Conservation (phyloP, 2,329 filamentous ascomycete species). For the Colletotrichum caudatum region DNA sequence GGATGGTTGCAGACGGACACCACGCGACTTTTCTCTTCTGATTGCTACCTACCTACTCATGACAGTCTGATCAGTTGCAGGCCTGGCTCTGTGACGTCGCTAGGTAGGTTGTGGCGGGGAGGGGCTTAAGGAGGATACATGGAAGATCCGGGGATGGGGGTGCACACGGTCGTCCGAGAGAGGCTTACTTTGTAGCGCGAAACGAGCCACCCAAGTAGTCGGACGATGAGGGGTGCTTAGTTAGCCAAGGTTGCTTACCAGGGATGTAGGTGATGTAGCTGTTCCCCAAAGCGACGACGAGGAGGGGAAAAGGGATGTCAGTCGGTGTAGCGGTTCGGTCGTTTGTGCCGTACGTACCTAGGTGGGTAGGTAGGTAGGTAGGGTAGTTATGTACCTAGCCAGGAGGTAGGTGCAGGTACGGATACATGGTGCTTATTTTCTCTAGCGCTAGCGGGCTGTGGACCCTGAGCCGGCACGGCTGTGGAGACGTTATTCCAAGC, state of each 20-base stretch:
- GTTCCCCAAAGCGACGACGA: background rate
- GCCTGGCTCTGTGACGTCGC: conserved; percentile 22
- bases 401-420: too few relatives aligned
- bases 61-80: conserved; percentile 1
- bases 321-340: conserved; percentile 8
- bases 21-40: background rate
- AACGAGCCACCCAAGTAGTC: conserved; percentile 11
- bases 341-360: too few relatives aligned
- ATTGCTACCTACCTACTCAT: background rate
- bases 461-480: conserved; percentile 2
- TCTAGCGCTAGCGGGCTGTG: conserved; percentile 2
- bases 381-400: too few relatives aligned
- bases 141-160: conserved; percentile 27
- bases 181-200: conserved; percentile 16
- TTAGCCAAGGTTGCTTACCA: too few relatives aligned
- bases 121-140: background rate
- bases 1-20: background rate
- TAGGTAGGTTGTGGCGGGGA: conserved; percentile 1
- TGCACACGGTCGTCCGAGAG: conserved; percentile 1
- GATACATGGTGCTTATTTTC: background rate
- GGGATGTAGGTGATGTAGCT: background rate
- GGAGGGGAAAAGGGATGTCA: background rate
- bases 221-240: conserved; percentile 15
- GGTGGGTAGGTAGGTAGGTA: too few relatives aligned
- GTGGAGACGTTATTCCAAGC: background rate